Evolutionary conservation across 345 rosid genomes (phyloP), one percentile per base, ranked within the genome.

Genomic region (Citrus glauca): DNA sequence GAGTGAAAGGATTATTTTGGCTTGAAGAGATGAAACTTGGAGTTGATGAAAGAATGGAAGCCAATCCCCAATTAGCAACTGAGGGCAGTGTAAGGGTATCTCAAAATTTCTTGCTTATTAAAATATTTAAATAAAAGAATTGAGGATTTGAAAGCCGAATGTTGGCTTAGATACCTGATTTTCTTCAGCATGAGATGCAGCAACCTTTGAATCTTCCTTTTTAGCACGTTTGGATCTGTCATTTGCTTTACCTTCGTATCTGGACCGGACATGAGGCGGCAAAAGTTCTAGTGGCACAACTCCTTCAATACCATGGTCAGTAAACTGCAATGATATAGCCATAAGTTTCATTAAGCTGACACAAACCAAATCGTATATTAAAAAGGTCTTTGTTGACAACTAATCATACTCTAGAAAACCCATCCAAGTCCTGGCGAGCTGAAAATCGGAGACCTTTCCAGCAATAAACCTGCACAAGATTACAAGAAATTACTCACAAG

Each of bases 401-500:
- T 66, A 59, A 45, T 37, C 88, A 10, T 94, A 96, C 98, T 75
- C 91, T 89, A 45, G 99, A 96, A 84, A 96, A 96, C 72, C 97
- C 97, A 75, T 96, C 98, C 85, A 96, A 87, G 84, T 96, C 98
- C 86, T 96, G 99, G 79, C 98, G 87, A 69, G 99, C 98, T 68
- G 99, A 80, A 81, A 91, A 81, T 20, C 97, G 91, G 27, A 96
- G 92, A 81, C 99, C 99, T 85, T 96, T 96, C 98, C 99, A 96
- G 89, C 99, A 96, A 78, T 94, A 96, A 79, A 94, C 99, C 99
- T 94, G 87, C 77, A 82, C 69, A 67, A 63, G 55, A 57, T 27
- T 24, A 8, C 28, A 50, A 38, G 56, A 66, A 48, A 64, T 48
- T 72, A 70, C 38, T 66, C 25, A 13, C 53, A 25, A 13, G 8